Conservation (phyloP, 225 moss, liverwort and hornwort genomes). For the Takakia lepidozioides region DNA sequence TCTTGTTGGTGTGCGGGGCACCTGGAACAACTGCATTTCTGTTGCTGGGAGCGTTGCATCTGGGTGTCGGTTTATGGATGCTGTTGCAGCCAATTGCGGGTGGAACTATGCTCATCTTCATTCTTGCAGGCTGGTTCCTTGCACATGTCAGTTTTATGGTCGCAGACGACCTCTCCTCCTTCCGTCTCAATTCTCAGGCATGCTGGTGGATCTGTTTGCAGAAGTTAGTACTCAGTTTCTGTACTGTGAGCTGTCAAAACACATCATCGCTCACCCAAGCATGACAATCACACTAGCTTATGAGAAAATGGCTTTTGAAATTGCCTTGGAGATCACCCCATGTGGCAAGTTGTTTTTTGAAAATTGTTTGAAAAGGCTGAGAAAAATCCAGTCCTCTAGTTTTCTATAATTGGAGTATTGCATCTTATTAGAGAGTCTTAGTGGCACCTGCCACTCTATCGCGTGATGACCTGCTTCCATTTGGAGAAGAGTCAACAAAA, state of each 20-base stretch:
- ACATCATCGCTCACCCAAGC: no score
- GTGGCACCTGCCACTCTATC: no score
- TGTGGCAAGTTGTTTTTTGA: no score
- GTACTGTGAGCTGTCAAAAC: background rate
- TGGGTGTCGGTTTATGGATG: conserved; percentile 54
- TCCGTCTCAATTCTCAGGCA: background rate
- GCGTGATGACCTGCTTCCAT: no score
- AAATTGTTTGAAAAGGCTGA: no score
- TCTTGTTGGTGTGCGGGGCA: conserved; percentile 77
- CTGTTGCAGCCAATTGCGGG: conserved; percentile 43
- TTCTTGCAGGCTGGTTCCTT: conserved; percentile 69
- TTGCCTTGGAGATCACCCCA: no score
- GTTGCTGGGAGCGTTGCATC: conserved; percentile 64
- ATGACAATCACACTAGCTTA: no score
- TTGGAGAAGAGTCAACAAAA: no score
- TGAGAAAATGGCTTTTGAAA: no score
- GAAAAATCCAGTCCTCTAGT: no score
- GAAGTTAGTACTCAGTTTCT: background rate
- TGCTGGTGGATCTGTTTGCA: background rate
- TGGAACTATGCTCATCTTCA: conserved; percentile 28
- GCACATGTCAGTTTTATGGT: conserved; percentile 54
- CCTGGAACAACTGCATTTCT: conserved; percentile 76
- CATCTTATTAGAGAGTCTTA: no score
- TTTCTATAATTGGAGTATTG: no score
- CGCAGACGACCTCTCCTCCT: background rate